A percentile compares a stretch with the other conserved stretches of the same genome.
phyloP scores from a whole-genome alignment of 345 rosid species.

The Bretschneidera sinensis region DNA sequence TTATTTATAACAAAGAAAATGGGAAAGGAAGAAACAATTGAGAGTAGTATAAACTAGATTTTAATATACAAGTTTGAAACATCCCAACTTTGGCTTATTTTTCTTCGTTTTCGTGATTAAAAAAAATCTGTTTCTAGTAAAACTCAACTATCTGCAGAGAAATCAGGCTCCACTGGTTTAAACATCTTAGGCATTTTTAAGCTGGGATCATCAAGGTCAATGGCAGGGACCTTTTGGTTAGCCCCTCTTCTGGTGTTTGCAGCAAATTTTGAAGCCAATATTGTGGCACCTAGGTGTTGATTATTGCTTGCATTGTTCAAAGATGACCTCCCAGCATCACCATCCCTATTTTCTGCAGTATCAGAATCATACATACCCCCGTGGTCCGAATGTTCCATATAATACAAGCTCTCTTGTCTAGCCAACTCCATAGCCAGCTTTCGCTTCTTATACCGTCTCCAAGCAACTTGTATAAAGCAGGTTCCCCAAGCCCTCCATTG shows the following conservation, averaged over 20 bases:
- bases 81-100: too few species aligned
- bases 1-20: too few species aligned
- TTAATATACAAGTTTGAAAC: too few species aligned
- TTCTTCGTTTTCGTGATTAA: too few species aligned
- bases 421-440: slow-evolving; percentile 64
- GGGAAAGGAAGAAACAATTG: too few species aligned
- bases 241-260: slow-evolving; percentile 52
- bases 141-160: slow-evolving; percentile 24
- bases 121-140: neutral
- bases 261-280: slow-evolving; percentile 67
- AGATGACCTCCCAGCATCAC: slow-evolving; percentile 9
- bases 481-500: slow-evolving; percentile 93
- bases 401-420: slow-evolving; percentile 40
- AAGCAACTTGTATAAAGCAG: slow-evolving; percentile 65
- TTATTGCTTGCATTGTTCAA: slow-evolving; percentile 14
- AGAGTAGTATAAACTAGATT: too few species aligned
- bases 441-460: slow-evolving; percentile 61
- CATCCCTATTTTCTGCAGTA: neutral
- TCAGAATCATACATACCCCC: slow-evolving; percentile 13
- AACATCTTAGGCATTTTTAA: slow-evolving; percentile 86
- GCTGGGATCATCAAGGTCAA: slow-evolving; percentile 41
- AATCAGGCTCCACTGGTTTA: slow-evolving; percentile 78
- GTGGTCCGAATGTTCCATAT: slow-evolving; percentile 14
- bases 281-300: slow-evolving; percentile 48
- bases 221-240: slow-evolving; percentile 28